Conservation (phyloP, 208 protist species). For the Vickermania spadyakhi region DNA sequence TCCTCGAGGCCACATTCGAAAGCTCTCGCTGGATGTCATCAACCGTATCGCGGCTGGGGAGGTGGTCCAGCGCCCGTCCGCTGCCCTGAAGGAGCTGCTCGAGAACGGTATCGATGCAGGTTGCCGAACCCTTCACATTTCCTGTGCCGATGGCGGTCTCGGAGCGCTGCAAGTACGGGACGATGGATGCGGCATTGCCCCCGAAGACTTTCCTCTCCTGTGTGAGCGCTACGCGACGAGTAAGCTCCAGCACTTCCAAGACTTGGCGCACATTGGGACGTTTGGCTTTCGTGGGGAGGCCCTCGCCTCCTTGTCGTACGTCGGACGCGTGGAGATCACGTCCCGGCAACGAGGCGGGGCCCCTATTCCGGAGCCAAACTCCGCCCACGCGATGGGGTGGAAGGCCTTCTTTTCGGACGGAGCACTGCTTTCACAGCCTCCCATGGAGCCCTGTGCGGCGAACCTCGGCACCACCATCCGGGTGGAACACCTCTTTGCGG, state of each 20-base stretch:
- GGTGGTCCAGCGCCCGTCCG: constrained; percentile 95
- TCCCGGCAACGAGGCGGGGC: constrained; percentile 26
- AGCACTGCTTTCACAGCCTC: constrained; percentile 73
- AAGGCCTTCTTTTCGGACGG: constrained; percentile 81
- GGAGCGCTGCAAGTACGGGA: constrained; percentile 96
- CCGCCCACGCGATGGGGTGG: constrained; percentile 32
- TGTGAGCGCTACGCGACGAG: constrained; percentile 97
- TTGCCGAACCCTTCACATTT: constrained; percentile 83
- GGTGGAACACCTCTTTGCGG: constrained; percentile 89
- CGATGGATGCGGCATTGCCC: constrained; percentile 95
- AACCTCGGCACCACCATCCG: constrained; percentile 82
- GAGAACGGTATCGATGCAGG: constrained; percentile 97
- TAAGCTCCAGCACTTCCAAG: constrained; percentile 86
- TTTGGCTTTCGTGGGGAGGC: constrained; percentile 93
- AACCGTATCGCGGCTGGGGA: constrained; percentile 98
- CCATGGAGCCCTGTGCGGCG: constrained; percentile 61
- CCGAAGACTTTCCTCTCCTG: constrained; percentile 93
- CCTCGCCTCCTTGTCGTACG: constrained; percentile 80
- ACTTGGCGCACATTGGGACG: constrained; percentile 70
- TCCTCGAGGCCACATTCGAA: too few species aligned
- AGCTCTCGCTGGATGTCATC: constrained; percentile 89
- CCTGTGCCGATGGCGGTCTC: constrained; percentile 89
- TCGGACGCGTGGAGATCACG: constrained; percentile 61
- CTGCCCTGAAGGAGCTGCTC: constrained; percentile 97
- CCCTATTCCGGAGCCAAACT: not conserved